Conservation (phyloP, 2,329 filamentous ascomycete species). For the Dactylellina cionopaga region DNA sequence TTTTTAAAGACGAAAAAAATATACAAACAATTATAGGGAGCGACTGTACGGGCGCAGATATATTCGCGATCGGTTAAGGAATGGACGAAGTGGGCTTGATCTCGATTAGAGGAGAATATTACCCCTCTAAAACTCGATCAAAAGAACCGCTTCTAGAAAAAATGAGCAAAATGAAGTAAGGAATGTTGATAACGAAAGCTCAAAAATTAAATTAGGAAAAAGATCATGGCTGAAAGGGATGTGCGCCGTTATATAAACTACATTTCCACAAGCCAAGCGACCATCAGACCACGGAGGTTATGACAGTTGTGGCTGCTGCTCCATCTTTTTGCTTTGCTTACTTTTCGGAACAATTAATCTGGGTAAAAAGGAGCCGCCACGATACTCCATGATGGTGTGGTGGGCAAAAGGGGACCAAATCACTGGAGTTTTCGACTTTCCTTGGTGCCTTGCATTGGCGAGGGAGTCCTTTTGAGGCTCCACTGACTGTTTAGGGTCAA, state of each 20-base stretch:
- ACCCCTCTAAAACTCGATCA: slow-evolving; percentile 24
- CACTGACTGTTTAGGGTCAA: slow-evolving; percentile 20
- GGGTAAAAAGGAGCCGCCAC: slow-evolving; percentile 44
- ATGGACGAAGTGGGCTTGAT: slow-evolving; percentile 47
- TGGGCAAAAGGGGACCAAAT: slow-evolving; percentile 16
- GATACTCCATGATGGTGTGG: slow-evolving; percentile 26
- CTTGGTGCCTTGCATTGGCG: slow-evolving; percentile 45
- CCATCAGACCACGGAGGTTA: slow-evolving; percentile 18
- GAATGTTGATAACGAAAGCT: slow-evolving; percentile 22
- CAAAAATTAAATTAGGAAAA: slow-evolving; percentile 30
- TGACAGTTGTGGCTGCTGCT: slow-evolving; percentile 3
- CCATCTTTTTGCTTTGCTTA: neutral
- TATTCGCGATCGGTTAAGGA: slow-evolving; percentile 30
- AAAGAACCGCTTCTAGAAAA: slow-evolving; percentile 38
- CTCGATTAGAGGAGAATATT: slow-evolving; percentile 30
- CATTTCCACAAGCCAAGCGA: neutral
- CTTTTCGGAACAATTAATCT: slow-evolving; percentile 26
- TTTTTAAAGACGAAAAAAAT: no score
- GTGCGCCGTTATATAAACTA: slow-evolving; percentile 44
- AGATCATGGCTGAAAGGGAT: slow-evolving; percentile 34
- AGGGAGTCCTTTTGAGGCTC: slow-evolving; percentile 17
- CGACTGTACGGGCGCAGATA: no score
- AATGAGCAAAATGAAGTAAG: slow-evolving; percentile 25
- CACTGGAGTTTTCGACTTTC: neutral
- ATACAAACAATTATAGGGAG: slow-evolving; percentile 28